phyloP scores from a whole-genome alignment of 495 filamentous ascomycete species.

The Talaromyces trachyspermus region DNA sequence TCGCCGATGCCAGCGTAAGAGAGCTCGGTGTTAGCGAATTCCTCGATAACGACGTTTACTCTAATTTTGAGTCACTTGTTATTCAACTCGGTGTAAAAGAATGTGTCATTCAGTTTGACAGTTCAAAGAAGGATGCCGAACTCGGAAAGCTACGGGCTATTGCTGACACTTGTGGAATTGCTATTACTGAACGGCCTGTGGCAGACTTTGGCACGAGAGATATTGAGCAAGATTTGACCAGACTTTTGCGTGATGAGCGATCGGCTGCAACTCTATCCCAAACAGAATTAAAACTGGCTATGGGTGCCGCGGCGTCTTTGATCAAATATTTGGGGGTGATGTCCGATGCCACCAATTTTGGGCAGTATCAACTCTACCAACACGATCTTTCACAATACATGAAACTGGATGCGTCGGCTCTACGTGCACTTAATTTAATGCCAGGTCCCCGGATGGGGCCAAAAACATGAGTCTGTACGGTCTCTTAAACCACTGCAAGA shows the following conservation, averaged over 20 bases:
- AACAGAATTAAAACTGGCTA: constrained; percentile 91
- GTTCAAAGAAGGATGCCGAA: constrained; percentile 77
- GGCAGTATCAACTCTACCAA: constrained; percentile 94
- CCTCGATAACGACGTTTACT: constrained; percentile 95
- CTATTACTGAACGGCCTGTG: constrained; percentile 67
- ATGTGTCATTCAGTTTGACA: constrained; percentile 73
- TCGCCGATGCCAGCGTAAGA: constrained; percentile 93
- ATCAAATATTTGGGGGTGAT: constrained; percentile 94
- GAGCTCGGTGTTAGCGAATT: constrained; percentile 98
- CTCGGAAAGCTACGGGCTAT: constrained; percentile 80
- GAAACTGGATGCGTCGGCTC: constrained; percentile 93
- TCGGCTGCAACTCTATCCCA: constrained; percentile 72
- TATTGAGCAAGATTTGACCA: constrained; percentile 89
- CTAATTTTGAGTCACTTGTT: constrained; percentile 92
- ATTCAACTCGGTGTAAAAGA: constrained; percentile 96
- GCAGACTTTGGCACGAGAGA: constrained; percentile 83
- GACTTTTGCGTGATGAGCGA: constrained; percentile 78
- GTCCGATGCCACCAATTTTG: constrained; percentile 88
- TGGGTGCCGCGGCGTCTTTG: constrained; percentile 88
- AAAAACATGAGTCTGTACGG: constrained; percentile 98
- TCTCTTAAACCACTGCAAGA: constrained; percentile 95
- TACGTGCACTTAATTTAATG: constrained; percentile 95
- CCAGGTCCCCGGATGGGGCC: constrained; percentile 87
- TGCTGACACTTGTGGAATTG: constrained; percentile 85
- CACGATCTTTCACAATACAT: constrained; percentile 97